Evolutionary conservation across 352 stramenopile species (phyloP).

Genomic region (Blastocystis sp.): DNA sequence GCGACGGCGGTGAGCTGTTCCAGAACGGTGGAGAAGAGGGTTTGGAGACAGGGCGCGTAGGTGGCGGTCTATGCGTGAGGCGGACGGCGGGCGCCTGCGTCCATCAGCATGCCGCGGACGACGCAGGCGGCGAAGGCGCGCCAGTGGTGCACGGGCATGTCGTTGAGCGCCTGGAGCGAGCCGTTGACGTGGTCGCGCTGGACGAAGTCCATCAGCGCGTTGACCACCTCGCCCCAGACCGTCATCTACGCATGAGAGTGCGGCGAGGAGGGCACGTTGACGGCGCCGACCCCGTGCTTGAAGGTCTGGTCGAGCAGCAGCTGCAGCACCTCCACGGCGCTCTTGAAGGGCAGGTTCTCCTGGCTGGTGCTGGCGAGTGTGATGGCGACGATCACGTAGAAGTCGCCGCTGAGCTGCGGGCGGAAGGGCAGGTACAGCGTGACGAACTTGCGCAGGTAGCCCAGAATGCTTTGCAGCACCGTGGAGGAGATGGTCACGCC

Average conservation of each 20-base stretch:
- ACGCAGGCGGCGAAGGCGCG: not conserved
- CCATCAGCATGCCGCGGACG: slow-evolving; percentile 30
- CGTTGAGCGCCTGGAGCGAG: slow-evolving; percentile 7
- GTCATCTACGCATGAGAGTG: not conserved
- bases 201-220: slow-evolving; percentile 12
- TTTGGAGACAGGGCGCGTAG: not conserved
- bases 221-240: slow-evolving; percentile 21
- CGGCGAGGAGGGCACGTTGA: slow-evolving; percentile 6
- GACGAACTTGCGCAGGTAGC: slow-evolving; percentile 30
- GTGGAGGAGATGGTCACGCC: not conserved
- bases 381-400: slow-evolving; percentile 56
- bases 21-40: not conserved
- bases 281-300: not conserved
- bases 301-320: slow-evolving; percentile 32
- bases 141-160: slow-evolving; percentile 40
- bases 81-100: not conserved
- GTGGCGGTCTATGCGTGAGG: not conserved
- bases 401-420: not conserved
- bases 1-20: not conserved
- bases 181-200: not conserved
- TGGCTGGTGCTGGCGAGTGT: not conserved
- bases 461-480: slow-evolving; percentile 28
- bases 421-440: slow-evolving; percentile 31
- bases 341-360: not conserved
- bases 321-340: not conserved